Evolutionary conservation across 2,329 filamentous ascomycete genomes (phyloP).

Genomic region (Aurifilum marmelostoma): DNA sequence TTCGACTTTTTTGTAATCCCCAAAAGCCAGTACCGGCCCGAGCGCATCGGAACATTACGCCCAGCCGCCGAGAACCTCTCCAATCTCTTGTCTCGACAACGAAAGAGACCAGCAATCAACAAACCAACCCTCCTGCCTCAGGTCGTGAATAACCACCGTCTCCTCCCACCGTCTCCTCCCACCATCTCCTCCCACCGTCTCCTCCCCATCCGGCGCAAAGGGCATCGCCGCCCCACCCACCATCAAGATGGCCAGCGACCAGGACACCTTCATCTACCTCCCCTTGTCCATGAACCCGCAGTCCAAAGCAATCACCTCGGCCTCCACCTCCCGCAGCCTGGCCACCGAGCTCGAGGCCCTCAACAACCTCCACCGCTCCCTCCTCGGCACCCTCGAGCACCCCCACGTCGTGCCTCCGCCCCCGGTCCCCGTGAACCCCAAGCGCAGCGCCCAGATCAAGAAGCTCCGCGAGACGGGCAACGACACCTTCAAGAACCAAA

Average conservation of each 20-base stretch:
- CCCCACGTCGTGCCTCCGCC: slow-evolving; percentile 75
- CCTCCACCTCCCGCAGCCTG: slow-evolving; percentile 50
- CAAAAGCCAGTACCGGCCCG: not conserved
- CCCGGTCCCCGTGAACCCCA: slow-evolving; percentile 89
- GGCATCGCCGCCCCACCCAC: not conserved
- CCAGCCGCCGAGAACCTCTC: not conserved
- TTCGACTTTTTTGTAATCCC: too few relatives aligned
- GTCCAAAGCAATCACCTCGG: slow-evolving; percentile 70
- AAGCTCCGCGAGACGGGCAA: slow-evolving; percentile 93
- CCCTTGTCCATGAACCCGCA: slow-evolving; percentile 80
- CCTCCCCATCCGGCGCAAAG: not conserved
- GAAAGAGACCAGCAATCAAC: not conserved
- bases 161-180: not conserved
- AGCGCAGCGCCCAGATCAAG: slow-evolving; percentile 82
- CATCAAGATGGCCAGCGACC: slow-evolving; percentile 43
- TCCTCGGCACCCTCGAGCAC: slow-evolving; percentile 64
- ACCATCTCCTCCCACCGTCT: not conserved
- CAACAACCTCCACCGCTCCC: slow-evolving; percentile 76
- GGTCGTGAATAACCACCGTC: not conserved
- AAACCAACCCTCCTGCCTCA: not conserved
- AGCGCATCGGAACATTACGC: not conserved
- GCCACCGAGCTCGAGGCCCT: slow-evolving; percentile 70
- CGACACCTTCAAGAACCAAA: slow-evolving; percentile 76
- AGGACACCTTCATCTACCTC: slow-evolving; percentile 79
- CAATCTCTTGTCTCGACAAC: not conserved